Conservation (phyloP, 1,284 basidiomycete species). For the Erythrobasidium hasegawianum region DNA sequence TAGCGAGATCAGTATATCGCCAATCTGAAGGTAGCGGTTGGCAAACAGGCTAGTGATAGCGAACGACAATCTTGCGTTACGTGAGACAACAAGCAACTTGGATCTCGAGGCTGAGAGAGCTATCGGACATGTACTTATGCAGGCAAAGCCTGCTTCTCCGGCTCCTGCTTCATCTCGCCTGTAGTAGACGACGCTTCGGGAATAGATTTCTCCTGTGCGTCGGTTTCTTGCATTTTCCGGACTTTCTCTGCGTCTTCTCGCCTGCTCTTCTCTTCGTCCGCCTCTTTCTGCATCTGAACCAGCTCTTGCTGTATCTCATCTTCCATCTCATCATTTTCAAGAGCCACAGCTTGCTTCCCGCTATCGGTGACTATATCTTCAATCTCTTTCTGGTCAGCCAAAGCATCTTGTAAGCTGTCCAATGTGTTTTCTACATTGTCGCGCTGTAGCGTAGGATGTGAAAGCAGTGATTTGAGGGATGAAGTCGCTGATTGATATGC, state of each 20-base stretch:
- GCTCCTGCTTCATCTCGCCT: background rate
- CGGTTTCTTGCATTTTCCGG: conserved; percentile 54
- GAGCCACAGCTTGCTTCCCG: conserved; percentile 57
- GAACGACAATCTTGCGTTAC: too few species aligned
- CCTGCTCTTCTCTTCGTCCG: conserved; percentile 46
- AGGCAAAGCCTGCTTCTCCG: background rate
- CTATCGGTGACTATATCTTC: conserved; percentile 70
- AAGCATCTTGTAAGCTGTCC: conserved; percentile 75
- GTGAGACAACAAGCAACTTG: too few species aligned
- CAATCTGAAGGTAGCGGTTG: too few species aligned
- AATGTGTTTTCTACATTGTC: conserved; percentile 78
- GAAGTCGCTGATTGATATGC: conserved; percentile 75
- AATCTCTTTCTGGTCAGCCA: conserved; percentile 74
- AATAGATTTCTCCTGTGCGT: conserved; percentile 45
- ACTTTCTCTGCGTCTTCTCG: conserved; percentile 50
- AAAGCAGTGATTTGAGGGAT: conserved; percentile 69
- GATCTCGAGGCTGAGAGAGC: too few species aligned
- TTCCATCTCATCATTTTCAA: conserved; percentile 55
- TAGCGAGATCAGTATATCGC: too few species aligned
- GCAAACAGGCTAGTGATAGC: too few species aligned
- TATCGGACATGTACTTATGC: background rate
- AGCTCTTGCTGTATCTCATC: conserved; percentile 51
- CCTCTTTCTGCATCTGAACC: conserved; percentile 51
- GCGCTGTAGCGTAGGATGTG: conserved; percentile 71
- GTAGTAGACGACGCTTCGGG: background rate